phyloP scores from a whole-genome alignment of 202 grass and related monocot genomes.

The Miscanthus sacchariflorus region DNA sequence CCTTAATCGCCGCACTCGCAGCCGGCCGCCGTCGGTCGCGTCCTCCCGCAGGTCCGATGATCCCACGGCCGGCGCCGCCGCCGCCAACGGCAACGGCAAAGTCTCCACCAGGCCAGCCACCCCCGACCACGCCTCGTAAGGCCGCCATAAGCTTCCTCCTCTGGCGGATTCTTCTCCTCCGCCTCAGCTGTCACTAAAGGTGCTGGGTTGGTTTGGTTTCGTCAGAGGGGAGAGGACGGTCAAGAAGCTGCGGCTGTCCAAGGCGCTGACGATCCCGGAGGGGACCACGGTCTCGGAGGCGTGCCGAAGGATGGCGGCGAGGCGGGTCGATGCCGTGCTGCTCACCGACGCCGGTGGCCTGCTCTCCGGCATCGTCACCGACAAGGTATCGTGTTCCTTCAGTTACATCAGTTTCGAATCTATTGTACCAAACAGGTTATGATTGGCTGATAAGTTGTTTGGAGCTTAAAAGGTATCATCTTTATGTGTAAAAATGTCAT shows the following conservation, averaged over 20 bases:
- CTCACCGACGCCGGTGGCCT: slow-evolving; percentile 84
- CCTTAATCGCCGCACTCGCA: slow-evolving; percentile 50
- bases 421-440: neutral
- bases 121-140: slow-evolving; percentile 53
- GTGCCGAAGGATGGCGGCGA: slow-evolving; percentile 82
- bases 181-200: slow-evolving; percentile 10
- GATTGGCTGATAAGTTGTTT: neutral
- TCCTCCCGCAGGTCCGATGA: slow-evolving; percentile 50
- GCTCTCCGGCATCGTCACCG: slow-evolving; percentile 94
- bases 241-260: slow-evolving; percentile 91
- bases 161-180: neutral
- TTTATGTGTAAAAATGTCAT: neutral
- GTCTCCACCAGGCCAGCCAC: slow-evolving; percentile 50
- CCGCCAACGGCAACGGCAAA: slow-evolving; percentile 30
- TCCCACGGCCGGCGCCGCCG: neutral
- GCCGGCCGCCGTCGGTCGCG: slow-evolving; percentile 50
- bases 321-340: slow-evolving; percentile 79
- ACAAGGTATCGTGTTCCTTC: slow-evolving; percentile 60
- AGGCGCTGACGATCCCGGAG: slow-evolving; percentile 89
- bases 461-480: neutral
- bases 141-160: neutral
- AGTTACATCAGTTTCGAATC: neutral
- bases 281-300: slow-evolving; percentile 79
- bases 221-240: slow-evolving; percentile 86
- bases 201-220: slow-evolving; percentile 40